Evolutionary conservation across 2,329 filamentous ascomycete species (phyloP).

Genomic region (Epichloe brachyelytri): DNA sequence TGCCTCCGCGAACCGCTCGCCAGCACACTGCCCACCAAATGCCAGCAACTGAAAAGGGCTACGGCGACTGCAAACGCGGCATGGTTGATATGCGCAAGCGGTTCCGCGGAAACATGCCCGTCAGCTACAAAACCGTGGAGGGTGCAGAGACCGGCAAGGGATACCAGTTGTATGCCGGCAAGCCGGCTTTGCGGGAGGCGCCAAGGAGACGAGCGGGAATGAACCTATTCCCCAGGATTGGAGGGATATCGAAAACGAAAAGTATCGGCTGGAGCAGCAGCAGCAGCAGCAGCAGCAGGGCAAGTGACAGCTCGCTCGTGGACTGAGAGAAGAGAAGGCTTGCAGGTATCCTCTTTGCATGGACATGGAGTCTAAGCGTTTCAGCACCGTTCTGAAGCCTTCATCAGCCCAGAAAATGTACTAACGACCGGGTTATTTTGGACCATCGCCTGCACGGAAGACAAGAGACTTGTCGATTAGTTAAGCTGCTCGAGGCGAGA

Average conservation of each 20-base stretch:
- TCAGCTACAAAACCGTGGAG: conserved; percentile 50
- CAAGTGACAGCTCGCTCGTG: neutral
- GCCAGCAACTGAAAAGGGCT: conserved; percentile 89
- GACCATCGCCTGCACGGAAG: too few relatives aligned
- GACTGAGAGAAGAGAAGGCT: too few relatives aligned
- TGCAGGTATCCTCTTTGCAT: neutral
- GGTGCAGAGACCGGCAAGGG: conserved; percentile 39
- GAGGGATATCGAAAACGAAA: conserved; percentile 53
- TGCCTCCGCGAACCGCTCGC: conserved; percentile 75
- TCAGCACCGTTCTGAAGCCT: neutral
- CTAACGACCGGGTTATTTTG: too few relatives aligned
- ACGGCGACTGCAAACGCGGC: conserved; percentile 89
- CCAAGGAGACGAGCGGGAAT: conserved; percentile 54
- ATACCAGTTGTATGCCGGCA: conserved; percentile 69
- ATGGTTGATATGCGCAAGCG: conserved; percentile 98
- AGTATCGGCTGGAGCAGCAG: conserved; percentile 29
- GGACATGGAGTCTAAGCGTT: neutral
- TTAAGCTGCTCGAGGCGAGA: too few relatives aligned
- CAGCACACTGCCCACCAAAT: conserved; percentile 72
- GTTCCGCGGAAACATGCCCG: conserved; percentile 86
- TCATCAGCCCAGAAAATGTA: too few relatives aligned
- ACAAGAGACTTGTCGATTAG: too few relatives aligned
- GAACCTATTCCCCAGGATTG: conserved; percentile 49
- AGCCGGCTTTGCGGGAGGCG: conserved; percentile 50
- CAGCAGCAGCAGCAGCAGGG: conserved; percentile 11